Evolutionary conservation across 352 stramenopile genomes (phyloP).

Genomic region (Pythium chondricola): DNA sequence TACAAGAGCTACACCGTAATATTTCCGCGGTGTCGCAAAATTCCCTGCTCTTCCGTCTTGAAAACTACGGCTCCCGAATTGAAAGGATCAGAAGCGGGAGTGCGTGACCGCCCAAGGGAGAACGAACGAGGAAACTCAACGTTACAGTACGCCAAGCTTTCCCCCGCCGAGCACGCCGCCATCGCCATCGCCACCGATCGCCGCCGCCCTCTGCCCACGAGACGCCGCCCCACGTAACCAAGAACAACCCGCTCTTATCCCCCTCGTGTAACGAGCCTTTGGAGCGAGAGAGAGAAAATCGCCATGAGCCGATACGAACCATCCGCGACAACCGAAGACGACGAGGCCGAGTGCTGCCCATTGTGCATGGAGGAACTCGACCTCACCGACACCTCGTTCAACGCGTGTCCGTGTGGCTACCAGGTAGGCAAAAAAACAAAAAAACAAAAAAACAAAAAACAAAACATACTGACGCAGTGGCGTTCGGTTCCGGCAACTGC

Average conservation of each 20-base stretch:
- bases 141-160: not conserved
- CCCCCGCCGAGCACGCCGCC: not conserved
- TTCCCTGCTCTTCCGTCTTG: not conserved
- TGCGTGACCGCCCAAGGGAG: conserved; percentile 6
- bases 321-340: conserved; percentile 53
- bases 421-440: too few relatives aligned
- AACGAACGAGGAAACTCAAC: conserved; percentile 7
- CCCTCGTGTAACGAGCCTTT: too few relatives aligned
- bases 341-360: conserved; percentile 91
- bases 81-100: conserved; percentile 37
- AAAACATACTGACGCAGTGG: too few relatives aligned
- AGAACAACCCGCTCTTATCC: too few relatives aligned
- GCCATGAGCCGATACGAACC: not conserved
- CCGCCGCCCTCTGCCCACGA: too few relatives aligned
- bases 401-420: conserved; percentile 98
- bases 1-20: too few relatives aligned
- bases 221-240: too few relatives aligned
- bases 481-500: too few relatives aligned
- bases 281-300: not conserved
- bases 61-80: conserved; percentile 21
- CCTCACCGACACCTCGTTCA: conserved; percentile 97
- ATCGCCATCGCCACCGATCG: too few relatives aligned
- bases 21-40: too few relatives aligned
- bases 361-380: conserved; percentile 99
- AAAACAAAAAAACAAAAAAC: too few relatives aligned